These are phyloP conservation scores for Dipteronia dyeriana DNA, from an alignment of 345 rosid genomes.

Conservation along the genomic window DNA sequence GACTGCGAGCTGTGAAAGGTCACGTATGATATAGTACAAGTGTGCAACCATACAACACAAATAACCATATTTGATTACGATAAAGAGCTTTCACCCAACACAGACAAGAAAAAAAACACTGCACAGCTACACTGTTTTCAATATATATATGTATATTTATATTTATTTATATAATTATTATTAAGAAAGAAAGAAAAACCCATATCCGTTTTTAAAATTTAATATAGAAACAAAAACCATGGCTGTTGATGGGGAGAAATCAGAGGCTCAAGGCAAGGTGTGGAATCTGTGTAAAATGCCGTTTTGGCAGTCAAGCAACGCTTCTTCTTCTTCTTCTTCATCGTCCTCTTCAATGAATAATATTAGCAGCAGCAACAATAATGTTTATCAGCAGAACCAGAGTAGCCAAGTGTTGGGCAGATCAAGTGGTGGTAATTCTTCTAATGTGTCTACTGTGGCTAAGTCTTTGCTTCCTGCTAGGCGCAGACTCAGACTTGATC, in stretches of 20 bases:
- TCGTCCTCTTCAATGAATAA: conserved; percentile 34
- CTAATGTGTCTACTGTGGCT: conserved; percentile 55
- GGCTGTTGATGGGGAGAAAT: conserved; percentile 40
- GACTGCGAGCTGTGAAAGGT: neutral
- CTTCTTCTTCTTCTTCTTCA: conserved; percentile 38
- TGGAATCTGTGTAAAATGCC: conserved; percentile 55
- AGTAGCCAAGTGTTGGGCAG: conserved; percentile 33
- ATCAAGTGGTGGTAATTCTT: conserved; percentile 28
- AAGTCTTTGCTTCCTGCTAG: conserved; percentile 68
- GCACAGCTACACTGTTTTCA: neutral
- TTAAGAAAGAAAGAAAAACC: neutral
- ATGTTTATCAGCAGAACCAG: conserved; percentile 37
- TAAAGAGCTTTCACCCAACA: conserved; percentile 26
- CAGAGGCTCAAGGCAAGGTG: conserved; percentile 36
- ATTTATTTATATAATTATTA: neutral
- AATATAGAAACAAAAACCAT: conserved; percentile 15
- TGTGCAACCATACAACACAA: too few relatives aligned
- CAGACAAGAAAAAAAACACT: neutral
- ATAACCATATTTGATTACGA: conserved; percentile 9
- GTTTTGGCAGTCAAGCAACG: conserved; percentile 55
- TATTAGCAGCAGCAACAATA: conserved; percentile 1
- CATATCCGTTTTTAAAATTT: neutral
- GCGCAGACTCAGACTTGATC: conserved; percentile 75
- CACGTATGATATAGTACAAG: neutral
- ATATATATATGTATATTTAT: neutral